Base-by-base conservation (phyloP, 345 rosid species). In the Salix arbutifolia region DNA sequence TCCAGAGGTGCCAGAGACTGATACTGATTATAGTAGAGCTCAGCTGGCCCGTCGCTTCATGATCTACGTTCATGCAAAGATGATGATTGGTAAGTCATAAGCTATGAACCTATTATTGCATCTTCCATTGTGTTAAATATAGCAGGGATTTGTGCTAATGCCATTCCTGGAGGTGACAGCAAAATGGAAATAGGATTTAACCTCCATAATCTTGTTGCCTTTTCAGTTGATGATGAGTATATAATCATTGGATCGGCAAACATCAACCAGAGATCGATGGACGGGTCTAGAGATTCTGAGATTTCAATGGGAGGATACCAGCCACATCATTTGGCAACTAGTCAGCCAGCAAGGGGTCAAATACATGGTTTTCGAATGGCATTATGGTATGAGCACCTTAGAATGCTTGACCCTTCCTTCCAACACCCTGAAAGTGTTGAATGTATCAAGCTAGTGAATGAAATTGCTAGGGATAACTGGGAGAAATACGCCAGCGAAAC, bases 181-280 rank as follows among this genome's bases (percentile, higher is more conserved):
- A 46, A 46, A 33, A 46, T 46, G 50, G 18, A 46, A 46, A 46
- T 13, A 5, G 21, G 25, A 21, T 21, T 13, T 69, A 71, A 83
- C 70, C 21, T 72, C 28, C 14, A 46, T 1, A 4, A 31, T 62
- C 14, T 23, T 23, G 3, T 23, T 65, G 9, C n/a, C 37, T 52
- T 14, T 82, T 30, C 85, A 92, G 96, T 94, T 81, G 98, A 92
- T 74, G 98, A 94, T 50, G 97, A 94, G 78, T 94, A 92, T 87
- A 88, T 94, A 84, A 90, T 92, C 71, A 75, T 92, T 21, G 98
- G 98, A 77, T 94, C 98, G 3, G 96, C 98, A 6, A 94, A 94
- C 85, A 90, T 94, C 67, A 94, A 94, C 78, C 94, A 94, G 83
- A 88, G 98, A 50, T 94, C 98, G 64, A 90, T 94, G 97, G 96